Evolutionary conservation across 805 yeast genomes (phyloP).

Genomic region (Barnettozyma vustinii): DNA sequence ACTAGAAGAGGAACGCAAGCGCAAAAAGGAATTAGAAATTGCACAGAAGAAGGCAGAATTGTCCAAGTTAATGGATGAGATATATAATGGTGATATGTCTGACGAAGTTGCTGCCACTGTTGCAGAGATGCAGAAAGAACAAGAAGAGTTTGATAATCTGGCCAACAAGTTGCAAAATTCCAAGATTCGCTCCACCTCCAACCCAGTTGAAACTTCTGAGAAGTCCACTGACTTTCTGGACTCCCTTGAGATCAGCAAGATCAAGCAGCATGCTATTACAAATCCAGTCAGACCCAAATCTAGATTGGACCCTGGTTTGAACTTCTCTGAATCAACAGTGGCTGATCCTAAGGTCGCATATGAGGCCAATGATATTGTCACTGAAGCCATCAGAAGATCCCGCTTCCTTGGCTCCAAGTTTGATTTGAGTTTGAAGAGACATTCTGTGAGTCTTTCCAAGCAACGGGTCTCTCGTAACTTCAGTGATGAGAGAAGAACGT

Average conservation of each 20-base stretch:
- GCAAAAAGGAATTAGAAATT: constrained; percentile 22
- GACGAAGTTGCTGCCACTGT: constrained; percentile 8
- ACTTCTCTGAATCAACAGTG: constrained; percentile 17
- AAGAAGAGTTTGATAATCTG: background rate
- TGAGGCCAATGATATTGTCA: constrained; percentile 26
- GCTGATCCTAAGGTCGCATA: constrained; percentile 15
- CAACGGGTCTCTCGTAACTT: constrained; percentile 9
- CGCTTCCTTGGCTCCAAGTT: constrained; percentile 38
- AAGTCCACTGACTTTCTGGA: constrained; percentile 20
- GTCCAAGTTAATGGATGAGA: constrained; percentile 13
- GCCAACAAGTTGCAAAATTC: constrained; percentile 12
- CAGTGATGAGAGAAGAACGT: constrained; percentile 9
- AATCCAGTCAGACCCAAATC: constrained; percentile 39
- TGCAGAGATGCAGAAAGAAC: background rate
- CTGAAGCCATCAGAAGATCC: constrained; percentile 40
- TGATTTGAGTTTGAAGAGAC: constrained; percentile 30
- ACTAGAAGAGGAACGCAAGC: constrained; percentile 19
- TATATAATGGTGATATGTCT: constrained; percentile 17
- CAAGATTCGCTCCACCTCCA: constrained; percentile 34
- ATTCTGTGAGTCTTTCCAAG: constrained; percentile 12
- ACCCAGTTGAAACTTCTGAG: constrained; percentile 24
- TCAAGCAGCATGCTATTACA: constrained; percentile 32
- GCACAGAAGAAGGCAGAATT: constrained; percentile 18
- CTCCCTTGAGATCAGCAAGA: constrained; percentile 24
- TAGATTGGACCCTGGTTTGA: constrained; percentile 38